Conservation (phyloP, 257 asterid genomes). For the Perilla frutescens region DNA sequence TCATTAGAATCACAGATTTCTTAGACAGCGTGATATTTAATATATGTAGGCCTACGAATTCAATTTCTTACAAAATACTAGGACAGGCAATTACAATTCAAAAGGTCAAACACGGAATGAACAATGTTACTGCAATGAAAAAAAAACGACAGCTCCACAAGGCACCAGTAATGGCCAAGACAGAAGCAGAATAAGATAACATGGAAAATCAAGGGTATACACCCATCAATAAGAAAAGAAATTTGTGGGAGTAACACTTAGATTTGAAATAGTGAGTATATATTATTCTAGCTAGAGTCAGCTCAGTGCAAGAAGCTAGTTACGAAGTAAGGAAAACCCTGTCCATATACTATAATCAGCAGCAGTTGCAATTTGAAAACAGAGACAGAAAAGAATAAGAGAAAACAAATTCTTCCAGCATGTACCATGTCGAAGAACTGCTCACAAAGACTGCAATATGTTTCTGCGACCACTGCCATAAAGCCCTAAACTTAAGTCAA, state of each 20-base stretch:
- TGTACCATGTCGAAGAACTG: slow-evolving; percentile 32
- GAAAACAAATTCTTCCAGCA: slow-evolving; percentile 23
- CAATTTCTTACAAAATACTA: background rate
- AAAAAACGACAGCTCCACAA: background rate
- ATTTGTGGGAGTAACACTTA: background rate
- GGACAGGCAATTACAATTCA: background rate
- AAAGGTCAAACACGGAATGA: background rate
- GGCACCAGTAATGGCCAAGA: slow-evolving; percentile 1
- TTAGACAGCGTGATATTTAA: background rate
- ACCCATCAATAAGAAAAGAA: background rate
- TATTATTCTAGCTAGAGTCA: background rate
- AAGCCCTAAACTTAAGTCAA: slow-evolving; percentile 33
- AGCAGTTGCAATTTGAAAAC: background rate
- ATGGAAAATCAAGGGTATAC: background rate
- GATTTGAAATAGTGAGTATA: background rate
- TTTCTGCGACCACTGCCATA: slow-evolving; percentile 32
- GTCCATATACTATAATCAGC: background rate
- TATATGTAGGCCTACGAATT: background rate
- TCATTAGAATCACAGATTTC: too few relatives aligned
- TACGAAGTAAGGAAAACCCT: background rate
- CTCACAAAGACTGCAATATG: slow-evolving; percentile 30
- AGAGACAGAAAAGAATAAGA: slow-evolving; percentile 1
- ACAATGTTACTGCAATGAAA: slow-evolving; percentile 6
- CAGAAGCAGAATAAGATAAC: background rate
- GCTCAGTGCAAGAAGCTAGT: slow-evolving; percentile 1